A percentile compares a stretch with the other conserved stretches of the same genome.
These are phyloP conservation scores for Pseudozyma tsukubaensis DNA, from an alignment of 1,284 basidiomycete species.

Conservation along the genomic window DNA sequence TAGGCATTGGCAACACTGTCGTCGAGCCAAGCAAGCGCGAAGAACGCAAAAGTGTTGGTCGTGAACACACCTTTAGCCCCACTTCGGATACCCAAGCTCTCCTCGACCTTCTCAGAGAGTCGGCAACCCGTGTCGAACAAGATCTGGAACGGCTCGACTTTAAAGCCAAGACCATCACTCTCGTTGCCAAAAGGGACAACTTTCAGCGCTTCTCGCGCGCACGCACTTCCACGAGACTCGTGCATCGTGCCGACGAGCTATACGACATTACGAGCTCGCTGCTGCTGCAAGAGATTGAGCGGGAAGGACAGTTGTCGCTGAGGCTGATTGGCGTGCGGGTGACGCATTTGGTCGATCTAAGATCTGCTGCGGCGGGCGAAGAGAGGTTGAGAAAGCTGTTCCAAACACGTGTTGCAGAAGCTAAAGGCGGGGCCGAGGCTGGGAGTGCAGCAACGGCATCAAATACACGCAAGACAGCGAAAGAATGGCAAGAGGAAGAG, in stretches of 20 bases:
- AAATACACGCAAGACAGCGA: conserved; percentile 16
- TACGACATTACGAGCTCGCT: conserved; percentile 47
- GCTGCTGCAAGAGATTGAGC: conserved; percentile 52
- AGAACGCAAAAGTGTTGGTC: conserved; percentile 63
- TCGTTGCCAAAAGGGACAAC: conserved; percentile 60
- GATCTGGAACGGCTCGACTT: conserved; percentile 59
- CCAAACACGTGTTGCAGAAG: conserved; percentile 6
- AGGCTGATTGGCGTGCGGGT: conserved; percentile 62
- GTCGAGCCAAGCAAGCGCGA: conserved; percentile 60
- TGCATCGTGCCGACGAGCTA: conserved; percentile 55
- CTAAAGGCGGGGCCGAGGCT: neutral
- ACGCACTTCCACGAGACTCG: conserved; percentile 26
- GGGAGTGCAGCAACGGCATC: neutral
- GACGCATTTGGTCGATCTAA: conserved; percentile 54
- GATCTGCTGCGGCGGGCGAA: conserved; percentile 38
- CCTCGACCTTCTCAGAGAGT: conserved; percentile 48
- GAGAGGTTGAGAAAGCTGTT: conserved; percentile 43
- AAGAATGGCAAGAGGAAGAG: conserved; percentile 42
- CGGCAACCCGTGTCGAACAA: conserved; percentile 55
- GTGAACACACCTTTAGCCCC: conserved; percentile 66
- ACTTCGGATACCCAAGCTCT: conserved; percentile 45
- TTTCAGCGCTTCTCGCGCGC: conserved; percentile 64
- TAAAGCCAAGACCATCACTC: conserved; percentile 59
- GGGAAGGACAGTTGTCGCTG: conserved; percentile 39
- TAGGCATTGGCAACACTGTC: conserved; percentile 58